A percentile compares a stretch with the other conserved stretches of the same genome.
Evolutionary conservation across 2,329 filamentous ascomycete genomes (phyloP).

Genomic region (Sclerotinia borealis): DNA sequence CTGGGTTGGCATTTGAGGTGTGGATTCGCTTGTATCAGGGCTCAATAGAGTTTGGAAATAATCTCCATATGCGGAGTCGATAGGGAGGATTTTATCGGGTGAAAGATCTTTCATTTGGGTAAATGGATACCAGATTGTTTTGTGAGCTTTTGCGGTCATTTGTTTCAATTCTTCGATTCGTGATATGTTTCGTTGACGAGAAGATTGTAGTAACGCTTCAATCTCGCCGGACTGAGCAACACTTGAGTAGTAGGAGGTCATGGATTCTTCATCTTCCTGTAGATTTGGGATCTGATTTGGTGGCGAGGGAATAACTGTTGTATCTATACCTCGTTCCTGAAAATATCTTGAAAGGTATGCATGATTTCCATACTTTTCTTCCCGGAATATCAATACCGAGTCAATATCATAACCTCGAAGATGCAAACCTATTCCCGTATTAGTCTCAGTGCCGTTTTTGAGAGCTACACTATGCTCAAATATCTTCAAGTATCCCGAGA

Average conservation of each 20-base stretch:
- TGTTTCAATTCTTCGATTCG: conserved; percentile 54
- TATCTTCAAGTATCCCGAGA: rapidly evolving
- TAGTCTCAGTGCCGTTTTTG: background rate
- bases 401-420: conserved; percentile 75
- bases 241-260: conserved; percentile 58
- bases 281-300: conserved; percentile 40
- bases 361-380: conserved; percentile 61
- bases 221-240: conserved; percentile 38
- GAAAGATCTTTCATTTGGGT: conserved; percentile 67
- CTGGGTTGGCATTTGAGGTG: background rate
- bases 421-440: conserved; percentile 46
- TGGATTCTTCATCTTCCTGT: conserved; percentile 47
- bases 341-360: conserved; percentile 66
- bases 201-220: conserved; percentile 41
- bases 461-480: rapidly evolving
- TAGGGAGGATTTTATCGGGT: conserved; percentile 59
- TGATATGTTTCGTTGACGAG: conserved; percentile 47
- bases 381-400: conserved; percentile 61
- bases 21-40: background rate
- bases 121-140: conserved; percentile 79
- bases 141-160: conserved; percentile 55
- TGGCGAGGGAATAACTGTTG: conserved; percentile 52
- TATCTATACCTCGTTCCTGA: conserved; percentile 47
- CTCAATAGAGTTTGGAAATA: conserved; percentile 58
- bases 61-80: conserved; percentile 76